phyloP scores from a whole-genome alignment of 2,329 filamentous ascomycete species.

The Fusarium ambrosium region DNA sequence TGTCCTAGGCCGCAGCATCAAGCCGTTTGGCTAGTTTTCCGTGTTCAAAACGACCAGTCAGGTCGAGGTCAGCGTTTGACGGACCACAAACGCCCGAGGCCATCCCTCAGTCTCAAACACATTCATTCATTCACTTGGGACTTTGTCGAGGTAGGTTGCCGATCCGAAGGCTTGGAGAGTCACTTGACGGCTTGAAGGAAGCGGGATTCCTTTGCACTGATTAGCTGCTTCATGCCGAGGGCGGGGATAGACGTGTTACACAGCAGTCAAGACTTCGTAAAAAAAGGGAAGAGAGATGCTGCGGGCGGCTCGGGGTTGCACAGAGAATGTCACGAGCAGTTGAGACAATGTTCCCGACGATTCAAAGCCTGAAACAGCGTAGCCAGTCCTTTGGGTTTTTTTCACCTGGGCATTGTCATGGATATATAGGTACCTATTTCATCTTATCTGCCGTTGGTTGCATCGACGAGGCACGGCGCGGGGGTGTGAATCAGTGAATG shows the following conservation, averaged over 20 bases:
- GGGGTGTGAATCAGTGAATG: conserved; percentile 2
- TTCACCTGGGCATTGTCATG: conserved; percentile 15
- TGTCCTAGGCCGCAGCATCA: conserved; percentile 33
- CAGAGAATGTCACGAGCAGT: conserved; percentile 28
- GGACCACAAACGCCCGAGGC: conserved; percentile 4
- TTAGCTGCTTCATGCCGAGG: conserved; percentile 19
- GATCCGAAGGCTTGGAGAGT: conserved; percentile 26
- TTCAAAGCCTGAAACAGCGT: conserved; percentile 24
- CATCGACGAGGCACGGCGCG: conserved; percentile 10
- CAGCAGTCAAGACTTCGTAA: conserved; percentile 15
- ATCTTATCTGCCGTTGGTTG: conserved; percentile 1
- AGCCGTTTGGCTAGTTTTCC: conserved; percentile 22
- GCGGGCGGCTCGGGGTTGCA: conserved; percentile 7
- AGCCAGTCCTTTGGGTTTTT: conserved; percentile 8
- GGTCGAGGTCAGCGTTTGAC: conserved; percentile 6
- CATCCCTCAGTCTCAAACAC: conserved; percentile 22
- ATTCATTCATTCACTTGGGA: conserved; percentile 1
- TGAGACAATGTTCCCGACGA: conserved; percentile 22
- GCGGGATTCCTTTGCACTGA: conserved; percentile 13
- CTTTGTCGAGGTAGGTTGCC: conserved; percentile 16
- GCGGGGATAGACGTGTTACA: conserved; percentile 19
- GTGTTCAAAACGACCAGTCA: conserved; percentile 10
- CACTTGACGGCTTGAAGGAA: conserved; percentile 13
- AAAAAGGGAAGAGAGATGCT: background rate
- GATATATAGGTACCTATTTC: conserved; percentile 5